A percentile compares a stretch with the other conserved stretches of the same genome.
phyloP scores from a whole-genome alignment of 768 basidiomycete species.

The Lentinus tigrinus region DNA sequence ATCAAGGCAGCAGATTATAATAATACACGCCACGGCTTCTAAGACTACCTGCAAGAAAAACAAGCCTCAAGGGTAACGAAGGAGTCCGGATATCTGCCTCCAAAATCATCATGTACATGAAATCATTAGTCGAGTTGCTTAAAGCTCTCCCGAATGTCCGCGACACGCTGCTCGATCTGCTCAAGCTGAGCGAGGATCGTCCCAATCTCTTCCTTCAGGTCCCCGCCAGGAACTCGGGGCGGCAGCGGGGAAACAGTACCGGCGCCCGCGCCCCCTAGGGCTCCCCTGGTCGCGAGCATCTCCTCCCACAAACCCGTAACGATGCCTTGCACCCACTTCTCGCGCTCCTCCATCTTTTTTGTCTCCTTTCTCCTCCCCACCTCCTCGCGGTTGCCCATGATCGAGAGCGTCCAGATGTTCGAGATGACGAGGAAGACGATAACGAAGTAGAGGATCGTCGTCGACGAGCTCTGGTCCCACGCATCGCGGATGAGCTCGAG shows the following conservation, averaged over 20 bases:
- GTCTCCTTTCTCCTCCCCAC: constrained; percentile 44
- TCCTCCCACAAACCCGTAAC: constrained; percentile 75
- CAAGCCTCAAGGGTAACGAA: not conserved
- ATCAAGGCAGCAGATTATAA: too few species aligned
- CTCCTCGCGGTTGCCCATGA: constrained; percentile 48
- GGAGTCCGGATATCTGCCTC: not conserved
- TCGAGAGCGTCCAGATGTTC: constrained; percentile 69
- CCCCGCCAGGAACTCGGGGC: constrained; percentile 11
- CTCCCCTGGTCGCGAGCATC: constrained; percentile 38
- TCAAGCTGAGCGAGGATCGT: constrained; percentile 53
- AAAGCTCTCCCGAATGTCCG: constrained; percentile 41
- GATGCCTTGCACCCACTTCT: constrained; percentile 73
- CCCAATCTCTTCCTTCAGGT: constrained; percentile 47
- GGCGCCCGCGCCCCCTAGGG: constrained; percentile 12
- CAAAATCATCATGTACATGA: not conserved
- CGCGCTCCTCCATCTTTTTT: constrained; percentile 61
- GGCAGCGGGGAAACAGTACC: not conserved
- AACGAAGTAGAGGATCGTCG: constrained; percentile 69
- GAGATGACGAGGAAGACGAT: constrained; percentile 72
- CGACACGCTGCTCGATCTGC: constrained; percentile 55
- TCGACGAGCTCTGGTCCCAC: constrained; percentile 75
- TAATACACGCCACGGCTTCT: too few species aligned
- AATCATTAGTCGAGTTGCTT: constrained; percentile 29
- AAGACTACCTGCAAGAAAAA: not conserved
- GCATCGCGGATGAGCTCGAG: constrained; percentile 77